Conservation (phyloP, 495 filamentous ascomycete species). For the Aspergillus sclerotioniger region DNA sequence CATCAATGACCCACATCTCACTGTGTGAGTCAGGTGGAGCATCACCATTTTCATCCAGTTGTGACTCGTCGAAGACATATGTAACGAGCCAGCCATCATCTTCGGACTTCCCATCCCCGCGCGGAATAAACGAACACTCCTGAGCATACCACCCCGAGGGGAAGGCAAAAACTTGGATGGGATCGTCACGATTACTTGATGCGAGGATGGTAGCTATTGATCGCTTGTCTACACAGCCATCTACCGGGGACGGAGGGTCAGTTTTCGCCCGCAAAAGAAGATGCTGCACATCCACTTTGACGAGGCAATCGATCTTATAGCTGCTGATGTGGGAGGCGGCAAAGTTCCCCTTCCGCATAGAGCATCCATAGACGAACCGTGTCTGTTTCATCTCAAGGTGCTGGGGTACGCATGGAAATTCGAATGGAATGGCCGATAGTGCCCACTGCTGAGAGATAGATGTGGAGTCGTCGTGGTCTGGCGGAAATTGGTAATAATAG, state of each 20-base stretch:
- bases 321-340: slow-evolving; percentile 51
- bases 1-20: slow-evolving; percentile 67
- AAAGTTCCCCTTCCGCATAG: slow-evolving; percentile 45
- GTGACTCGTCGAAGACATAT: slow-evolving; percentile 59
- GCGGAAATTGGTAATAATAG: slow-evolving; percentile 59
- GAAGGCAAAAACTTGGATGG: slow-evolving; percentile 56
- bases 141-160: slow-evolving; percentile 59
- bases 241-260: slow-evolving; percentile 43
- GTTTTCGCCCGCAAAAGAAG: slow-evolving; percentile 46
- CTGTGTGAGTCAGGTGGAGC: slow-evolving; percentile 40
- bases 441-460: slow-evolving; percentile 59
- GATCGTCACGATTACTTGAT: slow-evolving; percentile 42
- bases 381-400: slow-evolving; percentile 51
- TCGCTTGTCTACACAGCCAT: slow-evolving; percentile 55
- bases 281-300: slow-evolving; percentile 52
- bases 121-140: slow-evolving; percentile 61
- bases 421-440: slow-evolving; percentile 58
- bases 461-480: slow-evolving; percentile 22
- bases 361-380: slow-evolving; percentile 58
- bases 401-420: slow-evolving; percentile 56
- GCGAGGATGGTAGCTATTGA: slow-evolving; percentile 43
- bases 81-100: slow-evolving; percentile 62
- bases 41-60: slow-evolving; percentile 47
- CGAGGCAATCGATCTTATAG: slow-evolving; percentile 59
- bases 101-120: slow-evolving; percentile 35